Evolutionary conservation across 306 rosid species (phyloP).

Genomic region (Arachis stenosperma): DNA sequence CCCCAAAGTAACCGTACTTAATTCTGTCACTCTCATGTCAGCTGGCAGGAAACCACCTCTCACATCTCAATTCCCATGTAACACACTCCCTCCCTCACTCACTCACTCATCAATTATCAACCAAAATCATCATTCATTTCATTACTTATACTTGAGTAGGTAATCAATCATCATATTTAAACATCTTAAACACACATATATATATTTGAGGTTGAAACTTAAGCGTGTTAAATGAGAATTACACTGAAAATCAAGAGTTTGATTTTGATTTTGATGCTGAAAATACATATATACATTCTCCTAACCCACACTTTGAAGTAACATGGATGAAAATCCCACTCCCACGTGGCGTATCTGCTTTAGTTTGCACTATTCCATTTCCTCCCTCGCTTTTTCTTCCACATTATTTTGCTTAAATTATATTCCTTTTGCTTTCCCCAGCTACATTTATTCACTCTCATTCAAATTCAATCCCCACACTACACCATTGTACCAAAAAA

Average conservation of each 20-base stretch:
- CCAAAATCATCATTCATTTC: no score
- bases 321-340: neutral
- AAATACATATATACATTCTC: no score
- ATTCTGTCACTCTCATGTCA: slow-evolving; percentile 47
- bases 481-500: neutral
- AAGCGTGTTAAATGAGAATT: no score
- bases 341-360: neutral
- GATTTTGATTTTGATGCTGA: no score
- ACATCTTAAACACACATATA: no score
- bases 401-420: neutral
- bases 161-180: no score
- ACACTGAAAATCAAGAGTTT: no score
- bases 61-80: slow-evolving; percentile 3
- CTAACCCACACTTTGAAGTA: no score
- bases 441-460: neutral
- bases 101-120: no score
- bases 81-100: neutral
- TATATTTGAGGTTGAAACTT: no score
- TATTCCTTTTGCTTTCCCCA: neutral
- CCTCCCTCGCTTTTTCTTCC: neutral
- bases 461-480: neutral
- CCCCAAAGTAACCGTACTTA: slow-evolving; percentile 23
- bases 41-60: slow-evolving; percentile 48
- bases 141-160: no score
- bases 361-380: neutral